Evolutionary conservation across 2,329 filamentous ascomycete species (phyloP).

Genomic region (Colletotrichum sublineola): DNA sequence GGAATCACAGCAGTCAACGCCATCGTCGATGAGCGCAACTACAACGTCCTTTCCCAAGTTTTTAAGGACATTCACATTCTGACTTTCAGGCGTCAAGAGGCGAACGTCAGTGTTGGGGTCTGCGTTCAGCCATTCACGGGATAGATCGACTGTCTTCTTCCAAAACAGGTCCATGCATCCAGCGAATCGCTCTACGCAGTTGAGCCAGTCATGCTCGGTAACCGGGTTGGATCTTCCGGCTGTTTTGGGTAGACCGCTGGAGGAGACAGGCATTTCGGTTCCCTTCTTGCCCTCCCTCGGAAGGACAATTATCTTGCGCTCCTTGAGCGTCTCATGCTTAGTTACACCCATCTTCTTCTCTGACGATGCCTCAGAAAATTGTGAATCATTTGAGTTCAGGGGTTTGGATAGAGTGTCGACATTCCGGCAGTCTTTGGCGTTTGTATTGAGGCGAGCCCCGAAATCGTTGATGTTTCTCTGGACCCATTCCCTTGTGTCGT

Average conservation of each 20-base stretch:
- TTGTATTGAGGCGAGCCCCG: neutral
- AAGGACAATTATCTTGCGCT: neutral
- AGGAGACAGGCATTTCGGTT: neutral
- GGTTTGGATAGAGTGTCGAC: neutral
- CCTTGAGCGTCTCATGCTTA: neutral
- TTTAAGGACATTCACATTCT: neutral
- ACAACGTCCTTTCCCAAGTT: conserved; percentile 39
- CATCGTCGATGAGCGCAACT: conserved; percentile 56
- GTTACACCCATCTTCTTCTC: neutral
- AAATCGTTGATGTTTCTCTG: neutral
- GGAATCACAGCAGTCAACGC: conserved; percentile 49
- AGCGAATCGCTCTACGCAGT: neutral
- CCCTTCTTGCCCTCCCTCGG: neutral
- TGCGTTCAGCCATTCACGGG: neutral
- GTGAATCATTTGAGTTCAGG: neutral
- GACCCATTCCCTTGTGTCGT: neutral
- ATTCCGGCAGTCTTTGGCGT: neutral
- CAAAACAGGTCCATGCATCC: neutral
- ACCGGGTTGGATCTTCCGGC: neutral
- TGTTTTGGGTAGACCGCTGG: neutral
- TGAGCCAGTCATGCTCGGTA: conserved; percentile 1
- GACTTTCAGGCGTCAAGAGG: neutral
- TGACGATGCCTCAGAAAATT: neutral
- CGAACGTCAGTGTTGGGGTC: neutral
- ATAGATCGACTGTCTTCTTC: neutral